A percentile compares a stretch with the other conserved stretches of the same genome.
Conservation (phyloP, 768 basidiomycete genomes). For the Tricholoma terreum region DNA sequence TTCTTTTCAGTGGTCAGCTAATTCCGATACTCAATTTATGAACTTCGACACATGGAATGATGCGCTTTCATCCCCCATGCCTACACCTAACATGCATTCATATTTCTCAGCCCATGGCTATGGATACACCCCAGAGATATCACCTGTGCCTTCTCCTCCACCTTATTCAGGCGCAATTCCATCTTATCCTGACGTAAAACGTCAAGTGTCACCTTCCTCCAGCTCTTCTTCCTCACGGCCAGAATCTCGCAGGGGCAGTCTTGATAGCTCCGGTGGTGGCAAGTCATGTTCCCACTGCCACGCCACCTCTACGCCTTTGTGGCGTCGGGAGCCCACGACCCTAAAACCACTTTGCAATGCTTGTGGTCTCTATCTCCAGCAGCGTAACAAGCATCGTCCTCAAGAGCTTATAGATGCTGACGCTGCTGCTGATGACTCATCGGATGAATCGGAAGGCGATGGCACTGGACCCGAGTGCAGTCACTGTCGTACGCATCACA, state of each 20-base stretch:
- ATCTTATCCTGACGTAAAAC: conserved; percentile 15
- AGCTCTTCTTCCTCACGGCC: conserved; percentile 20
- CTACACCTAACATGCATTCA: conserved; percentile 16
- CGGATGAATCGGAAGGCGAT: conserved; percentile 38
- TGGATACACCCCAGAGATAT: conserved; percentile 30
- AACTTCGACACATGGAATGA: conserved; percentile 27
- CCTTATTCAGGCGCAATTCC: conserved; percentile 19
- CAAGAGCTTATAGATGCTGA: conserved; percentile 51
- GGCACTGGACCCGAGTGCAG: conserved; percentile 45
- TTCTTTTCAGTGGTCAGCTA: conserved; percentile 18
- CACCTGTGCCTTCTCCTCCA: conserved; percentile 30
- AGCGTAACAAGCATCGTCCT: conserved; percentile 44
- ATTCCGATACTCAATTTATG: conserved; percentile 23
- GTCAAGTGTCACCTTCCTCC: conserved; percentile 18
- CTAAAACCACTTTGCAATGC: conserved; percentile 47
- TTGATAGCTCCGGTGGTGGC: conserved; percentile 26
- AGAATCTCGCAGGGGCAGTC: conserved; percentile 26
- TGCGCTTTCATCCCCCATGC: conserved; percentile 23
- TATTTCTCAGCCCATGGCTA: conserved; percentile 19
- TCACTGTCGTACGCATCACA: conserved; percentile 47
- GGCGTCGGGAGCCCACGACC: conserved; percentile 44
- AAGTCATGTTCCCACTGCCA: conserved; percentile 47
- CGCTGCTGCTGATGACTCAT: conserved; percentile 37
- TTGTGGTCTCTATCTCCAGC: conserved; percentile 46
- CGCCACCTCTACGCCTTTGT: conserved; percentile 46